phyloP scores from a whole-genome alignment of 345 rosid species.

The Stellera chamaejasme region DNA sequence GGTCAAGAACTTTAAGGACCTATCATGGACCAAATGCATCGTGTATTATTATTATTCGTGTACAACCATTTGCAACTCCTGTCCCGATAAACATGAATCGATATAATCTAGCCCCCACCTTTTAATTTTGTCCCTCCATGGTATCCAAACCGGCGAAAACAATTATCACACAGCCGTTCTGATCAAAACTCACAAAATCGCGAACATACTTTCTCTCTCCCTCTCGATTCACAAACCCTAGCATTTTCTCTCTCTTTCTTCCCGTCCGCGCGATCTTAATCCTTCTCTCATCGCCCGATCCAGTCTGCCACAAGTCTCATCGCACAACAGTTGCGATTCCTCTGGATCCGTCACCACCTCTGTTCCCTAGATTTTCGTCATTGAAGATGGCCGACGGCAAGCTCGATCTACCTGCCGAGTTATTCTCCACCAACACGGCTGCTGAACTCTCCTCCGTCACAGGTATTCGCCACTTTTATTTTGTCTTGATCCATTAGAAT shows the following conservation, averaged over 20 bases:
- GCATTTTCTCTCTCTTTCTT: constrained; percentile 1
- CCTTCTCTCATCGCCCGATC: neutral
- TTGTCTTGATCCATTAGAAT: neutral
- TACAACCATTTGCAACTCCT: too few species aligned
- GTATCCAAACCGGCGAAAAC: too few species aligned
- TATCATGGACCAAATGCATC: too few species aligned
- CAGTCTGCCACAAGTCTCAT: neutral
- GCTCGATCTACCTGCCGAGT: constrained; percentile 21
- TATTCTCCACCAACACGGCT: constrained; percentile 13
- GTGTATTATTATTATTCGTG: too few species aligned
- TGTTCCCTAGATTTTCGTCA: neutral
- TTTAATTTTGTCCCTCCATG: too few species aligned
- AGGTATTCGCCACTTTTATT: constrained; percentile 9
- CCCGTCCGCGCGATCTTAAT: neutral
- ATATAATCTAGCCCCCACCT: too few species aligned
- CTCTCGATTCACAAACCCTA: constrained; percentile 12
- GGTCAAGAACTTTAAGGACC: too few species aligned
- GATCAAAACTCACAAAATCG: neutral
- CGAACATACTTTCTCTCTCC: neutral
- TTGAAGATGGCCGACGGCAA: constrained; percentile 20
- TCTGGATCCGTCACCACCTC: constrained; percentile 3
- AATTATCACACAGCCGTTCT: neutral
- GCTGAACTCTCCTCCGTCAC: constrained; percentile 14
- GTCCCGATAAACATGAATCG: too few species aligned
- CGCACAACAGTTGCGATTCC: neutral